Conservation (phyloP, 805 yeast genomes). For the Scheffersomyces stipitis region DNA sequence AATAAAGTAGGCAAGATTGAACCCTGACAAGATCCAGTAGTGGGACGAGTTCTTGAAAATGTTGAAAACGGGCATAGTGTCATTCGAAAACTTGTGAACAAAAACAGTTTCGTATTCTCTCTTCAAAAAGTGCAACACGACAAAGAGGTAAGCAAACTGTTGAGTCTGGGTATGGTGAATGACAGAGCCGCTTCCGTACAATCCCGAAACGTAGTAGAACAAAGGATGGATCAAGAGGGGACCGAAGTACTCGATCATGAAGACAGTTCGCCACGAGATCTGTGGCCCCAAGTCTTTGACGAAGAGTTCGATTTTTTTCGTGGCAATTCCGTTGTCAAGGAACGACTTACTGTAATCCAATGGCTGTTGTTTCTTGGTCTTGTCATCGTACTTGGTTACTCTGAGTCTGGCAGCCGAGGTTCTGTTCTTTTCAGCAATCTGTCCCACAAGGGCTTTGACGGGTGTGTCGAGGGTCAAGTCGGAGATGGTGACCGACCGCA, state of each 20-base stretch:
- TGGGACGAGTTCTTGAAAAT: constrained; percentile 87
- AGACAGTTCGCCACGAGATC: constrained; percentile 90
- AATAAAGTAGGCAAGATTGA: constrained; percentile 47
- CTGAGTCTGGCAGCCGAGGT: constrained; percentile 36
- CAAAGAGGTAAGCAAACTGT: constrained; percentile 50
- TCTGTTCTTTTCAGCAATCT: constrained; percentile 41
- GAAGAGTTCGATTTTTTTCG: constrained; percentile 42
- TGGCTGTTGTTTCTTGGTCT: constrained; percentile 37
- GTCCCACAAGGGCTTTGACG: constrained; percentile 43
- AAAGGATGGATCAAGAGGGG: constrained; percentile 81
- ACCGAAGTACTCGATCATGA: constrained; percentile 82
- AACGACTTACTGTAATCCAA: constrained; percentile 47
- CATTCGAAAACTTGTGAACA: constrained; percentile 81
- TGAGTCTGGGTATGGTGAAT: constrained; percentile 52
- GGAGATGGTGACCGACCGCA: constrained; percentile 49
- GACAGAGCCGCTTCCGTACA: constrained; percentile 38
- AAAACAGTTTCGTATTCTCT: constrained; percentile 85
- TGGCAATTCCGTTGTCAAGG: constrained; percentile 42
- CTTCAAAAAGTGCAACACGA: constrained; percentile 76
- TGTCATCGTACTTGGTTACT: constrained; percentile 40
- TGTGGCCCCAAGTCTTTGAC: constrained; percentile 94
- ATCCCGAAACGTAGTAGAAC: constrained; percentile 46
- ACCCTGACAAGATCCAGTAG: constrained; percentile 92
- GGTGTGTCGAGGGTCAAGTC: constrained; percentile 30
- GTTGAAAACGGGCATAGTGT: constrained; percentile 90